A percentile compares a stretch with the other conserved stretches of the same genome.
These are phyloP conservation scores for Xylaria sp. DNA, from an alignment of 2,329 filamentous ascomycete species.

Conservation along the genomic window DNA sequence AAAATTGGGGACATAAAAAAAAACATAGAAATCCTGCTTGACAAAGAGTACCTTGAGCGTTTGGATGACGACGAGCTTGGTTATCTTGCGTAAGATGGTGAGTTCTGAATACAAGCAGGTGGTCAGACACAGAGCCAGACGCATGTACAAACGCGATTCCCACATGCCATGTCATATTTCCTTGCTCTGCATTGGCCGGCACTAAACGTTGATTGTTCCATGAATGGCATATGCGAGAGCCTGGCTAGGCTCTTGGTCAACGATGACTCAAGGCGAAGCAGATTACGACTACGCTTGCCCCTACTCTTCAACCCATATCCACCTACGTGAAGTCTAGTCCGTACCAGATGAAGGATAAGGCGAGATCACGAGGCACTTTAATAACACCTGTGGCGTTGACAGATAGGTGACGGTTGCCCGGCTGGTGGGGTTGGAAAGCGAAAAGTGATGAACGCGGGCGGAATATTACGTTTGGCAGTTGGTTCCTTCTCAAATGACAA, in stretches of 20 bases:
- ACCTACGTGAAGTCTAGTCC: background rate
- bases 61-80: slow-evolving; percentile 94
- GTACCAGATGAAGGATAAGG: background rate
- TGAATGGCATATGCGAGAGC: background rate
- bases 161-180: slow-evolving; percentile 11
- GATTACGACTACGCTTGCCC: slow-evolving; percentile 6
- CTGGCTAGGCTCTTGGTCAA: slow-evolving; percentile 17
- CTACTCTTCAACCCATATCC: background rate
- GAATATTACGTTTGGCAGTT: background rate
- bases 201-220: slow-evolving; percentile 1
- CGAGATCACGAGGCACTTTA: background rate
- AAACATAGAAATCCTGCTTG: slow-evolving; percentile 97
- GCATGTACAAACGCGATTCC: slow-evolving; percentile 15
- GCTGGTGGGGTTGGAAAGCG: slow-evolving; percentile 4
- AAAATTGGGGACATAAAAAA: slow-evolving; percentile 98
- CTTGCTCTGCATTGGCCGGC: slow-evolving; percentile 14
- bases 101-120: slow-evolving; percentile 6
- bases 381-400: slow-evolving; percentile 1
- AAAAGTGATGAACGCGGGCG: background rate
- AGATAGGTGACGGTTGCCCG: background rate
- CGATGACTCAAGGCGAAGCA: slow-evolving; percentile 2
- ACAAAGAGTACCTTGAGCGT: slow-evolving; percentile 98
- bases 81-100: slow-evolving; percentile 80
- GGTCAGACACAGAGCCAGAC: background rate
- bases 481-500: background rate